Conservation (phyloP, 306 rosid species). For the Vigna reflexopilosa region DNA sequence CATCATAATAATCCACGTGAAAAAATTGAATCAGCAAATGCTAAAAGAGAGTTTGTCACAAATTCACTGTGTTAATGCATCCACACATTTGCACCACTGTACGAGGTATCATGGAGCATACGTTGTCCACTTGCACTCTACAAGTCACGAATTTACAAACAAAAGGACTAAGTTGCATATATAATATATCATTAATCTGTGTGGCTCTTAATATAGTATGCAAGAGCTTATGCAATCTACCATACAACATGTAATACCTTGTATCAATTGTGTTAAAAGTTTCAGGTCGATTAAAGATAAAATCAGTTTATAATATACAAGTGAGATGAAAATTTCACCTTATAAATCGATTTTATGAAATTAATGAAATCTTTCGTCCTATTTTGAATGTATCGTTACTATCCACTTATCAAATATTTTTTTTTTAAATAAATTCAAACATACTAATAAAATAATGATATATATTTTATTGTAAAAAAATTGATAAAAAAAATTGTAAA, state of each 20-base stretch:
- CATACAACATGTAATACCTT: background rate
- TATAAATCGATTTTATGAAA: too few relatives aligned
- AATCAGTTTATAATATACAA: too few relatives aligned
- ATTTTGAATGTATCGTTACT: too few relatives aligned
- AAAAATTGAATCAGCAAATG: background rate
- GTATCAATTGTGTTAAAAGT: too few relatives aligned
- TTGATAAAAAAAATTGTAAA: too few relatives aligned
- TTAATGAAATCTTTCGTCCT: too few relatives aligned
- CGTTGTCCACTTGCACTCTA: background rate
- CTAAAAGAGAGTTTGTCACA: background rate
- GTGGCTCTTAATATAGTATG: background rate
- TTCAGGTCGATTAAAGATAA: too few relatives aligned
- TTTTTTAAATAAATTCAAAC: too few relatives aligned
- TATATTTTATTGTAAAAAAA: too few relatives aligned
- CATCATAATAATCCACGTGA: background rate
- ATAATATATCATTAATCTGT: background rate
- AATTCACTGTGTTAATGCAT: background rate
- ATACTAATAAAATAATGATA: too few relatives aligned
- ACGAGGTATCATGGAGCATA: background rate
- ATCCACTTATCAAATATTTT: too few relatives aligned
- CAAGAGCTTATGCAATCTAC: background rate
- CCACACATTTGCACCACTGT: background rate
- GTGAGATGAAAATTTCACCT: too few relatives aligned
- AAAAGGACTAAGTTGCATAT: slow-evolving; percentile 10
- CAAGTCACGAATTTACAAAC: background rate